Evolutionary conservation across 352 stramenopile species (phyloP).

Genomic region (Globisporangium abappressorium): DNA sequence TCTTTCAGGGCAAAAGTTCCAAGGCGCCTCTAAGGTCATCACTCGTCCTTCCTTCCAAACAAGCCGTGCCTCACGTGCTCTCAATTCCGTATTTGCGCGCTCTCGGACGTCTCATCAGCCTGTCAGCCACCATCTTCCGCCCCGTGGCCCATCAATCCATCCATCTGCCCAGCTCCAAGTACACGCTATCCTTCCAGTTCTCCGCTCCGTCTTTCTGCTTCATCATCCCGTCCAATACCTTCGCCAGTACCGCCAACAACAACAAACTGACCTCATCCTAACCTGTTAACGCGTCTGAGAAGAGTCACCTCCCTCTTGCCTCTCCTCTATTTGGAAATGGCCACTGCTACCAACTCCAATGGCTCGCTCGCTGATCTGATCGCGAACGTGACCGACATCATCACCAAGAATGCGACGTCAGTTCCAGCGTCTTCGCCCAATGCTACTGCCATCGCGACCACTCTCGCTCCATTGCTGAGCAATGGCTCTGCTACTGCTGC

Average conservation of each 20-base stretch:
- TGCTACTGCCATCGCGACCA: neutral
- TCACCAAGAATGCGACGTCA: slow-evolving; percentile 5
- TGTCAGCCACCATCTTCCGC: neutral
- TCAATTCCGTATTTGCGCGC: slow-evolving; percentile 9
- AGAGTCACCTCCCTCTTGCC: neutral
- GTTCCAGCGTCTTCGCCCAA: neutral
- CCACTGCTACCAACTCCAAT: neutral
- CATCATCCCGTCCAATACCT: neutral
- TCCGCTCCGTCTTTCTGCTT: neutral
- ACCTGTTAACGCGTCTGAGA: slow-evolving; percentile 4
- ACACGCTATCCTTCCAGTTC: neutral
- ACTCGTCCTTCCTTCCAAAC: neutral
- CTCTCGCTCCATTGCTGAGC: slow-evolving; percentile 4
- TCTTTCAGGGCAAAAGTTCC: neutral
- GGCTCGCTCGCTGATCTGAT: neutral
- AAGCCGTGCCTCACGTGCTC: neutral
- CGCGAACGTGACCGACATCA: neutral
- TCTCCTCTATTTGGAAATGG: neutral
- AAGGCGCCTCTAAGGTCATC: neutral
- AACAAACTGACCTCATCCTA: neutral
- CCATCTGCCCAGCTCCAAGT: neutral
- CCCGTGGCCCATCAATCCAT: neutral
- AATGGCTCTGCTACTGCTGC: neutral
- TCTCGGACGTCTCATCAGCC: neutral
- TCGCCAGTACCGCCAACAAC: neutral